These are phyloP conservation scores for Mediolabrus comicus DNA, from an alignment of 108 stramenopile species.

Conservation along the genomic window DNA sequence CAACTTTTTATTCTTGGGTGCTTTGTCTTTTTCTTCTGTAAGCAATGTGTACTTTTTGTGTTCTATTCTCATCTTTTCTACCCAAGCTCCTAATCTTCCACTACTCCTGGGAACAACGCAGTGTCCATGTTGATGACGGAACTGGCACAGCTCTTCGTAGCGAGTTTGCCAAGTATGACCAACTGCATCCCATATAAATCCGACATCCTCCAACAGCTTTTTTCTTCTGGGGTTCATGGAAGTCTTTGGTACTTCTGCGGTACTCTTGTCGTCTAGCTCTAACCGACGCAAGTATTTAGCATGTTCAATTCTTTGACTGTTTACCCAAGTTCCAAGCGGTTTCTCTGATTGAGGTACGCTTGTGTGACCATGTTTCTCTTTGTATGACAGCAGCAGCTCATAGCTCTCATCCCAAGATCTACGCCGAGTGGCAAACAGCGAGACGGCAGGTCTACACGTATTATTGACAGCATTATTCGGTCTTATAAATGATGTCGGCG, in stretches of 20 bases:
- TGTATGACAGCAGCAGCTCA: constrained; percentile 16
- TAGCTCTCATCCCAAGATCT: constrained; percentile 37
- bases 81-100: constrained; percentile 18
- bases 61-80: constrained; percentile 14
- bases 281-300: constrained; percentile 7
- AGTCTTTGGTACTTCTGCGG: constrained; percentile 6
- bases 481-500: neutral
- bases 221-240: constrained; percentile 32
- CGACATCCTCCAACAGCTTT: constrained; percentile 26
- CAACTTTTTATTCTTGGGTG: constrained; percentile 3
- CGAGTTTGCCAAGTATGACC: constrained; percentile 34
- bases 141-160: constrained; percentile 29
- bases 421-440: neutral
- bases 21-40: neutral
- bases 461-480: neutral
- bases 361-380: constrained; percentile 17
- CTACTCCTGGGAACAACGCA: constrained; percentile 25
- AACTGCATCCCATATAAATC: constrained; percentile 40
- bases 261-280: neutral
- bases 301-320: constrained; percentile 39
- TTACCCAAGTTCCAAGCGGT: constrained; percentile 30
- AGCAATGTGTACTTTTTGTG: constrained; percentile 11
- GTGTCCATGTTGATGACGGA: constrained; percentile 20
- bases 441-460: too few relatives aligned
- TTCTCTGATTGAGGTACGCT: constrained; percentile 38